phyloP scores from a whole-genome alignment of 345 rosid species.

The Kandelia obovata region DNA sequence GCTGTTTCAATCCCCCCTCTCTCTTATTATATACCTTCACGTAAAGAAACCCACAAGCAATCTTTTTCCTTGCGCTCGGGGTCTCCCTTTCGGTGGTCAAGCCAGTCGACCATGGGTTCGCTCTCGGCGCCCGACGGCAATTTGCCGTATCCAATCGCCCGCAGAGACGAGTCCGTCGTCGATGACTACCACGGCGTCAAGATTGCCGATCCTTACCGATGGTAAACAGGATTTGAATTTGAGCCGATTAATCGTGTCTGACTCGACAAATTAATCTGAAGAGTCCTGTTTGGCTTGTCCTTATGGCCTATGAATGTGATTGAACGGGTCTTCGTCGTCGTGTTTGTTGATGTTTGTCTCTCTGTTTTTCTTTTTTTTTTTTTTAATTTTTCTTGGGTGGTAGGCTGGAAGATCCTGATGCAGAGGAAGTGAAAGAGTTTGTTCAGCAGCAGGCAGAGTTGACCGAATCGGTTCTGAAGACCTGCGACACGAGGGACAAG shows the following conservation, averaged over 20 bases:
- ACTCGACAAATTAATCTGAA: background rate
- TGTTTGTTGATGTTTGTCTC: background rate
- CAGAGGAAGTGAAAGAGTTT: conserved; percentile 70
- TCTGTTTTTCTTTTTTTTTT: background rate
- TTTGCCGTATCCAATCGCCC: conserved; percentile 55
- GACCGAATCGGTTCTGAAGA: conserved; percentile 53
- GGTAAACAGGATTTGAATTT: conserved; percentile 39
- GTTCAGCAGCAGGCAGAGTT: conserved; percentile 67
- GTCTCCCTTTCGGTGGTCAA: background rate
- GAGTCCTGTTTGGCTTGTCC: background rate
- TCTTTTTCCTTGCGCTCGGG: background rate
- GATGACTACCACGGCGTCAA: conserved; percentile 75
- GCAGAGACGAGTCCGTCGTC: conserved; percentile 66
- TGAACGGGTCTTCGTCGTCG: too few relatives aligned
- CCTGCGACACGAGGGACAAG: conserved; percentile 56
- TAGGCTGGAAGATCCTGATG: conserved; percentile 94
- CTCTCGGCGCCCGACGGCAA: conserved; percentile 32
- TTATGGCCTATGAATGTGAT: too few relatives aligned
- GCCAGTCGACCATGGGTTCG: conserved; percentile 50
- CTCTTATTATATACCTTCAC: background rate
- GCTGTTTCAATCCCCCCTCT: background rate
- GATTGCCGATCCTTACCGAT: conserved; percentile 79
- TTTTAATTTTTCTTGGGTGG: background rate
- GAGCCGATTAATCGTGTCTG: background rate
- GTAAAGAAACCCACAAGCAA: background rate